phyloP scores from a whole-genome alignment of 2,329 filamentous ascomycete genomes.

The Diplodia intermedia region DNA sequence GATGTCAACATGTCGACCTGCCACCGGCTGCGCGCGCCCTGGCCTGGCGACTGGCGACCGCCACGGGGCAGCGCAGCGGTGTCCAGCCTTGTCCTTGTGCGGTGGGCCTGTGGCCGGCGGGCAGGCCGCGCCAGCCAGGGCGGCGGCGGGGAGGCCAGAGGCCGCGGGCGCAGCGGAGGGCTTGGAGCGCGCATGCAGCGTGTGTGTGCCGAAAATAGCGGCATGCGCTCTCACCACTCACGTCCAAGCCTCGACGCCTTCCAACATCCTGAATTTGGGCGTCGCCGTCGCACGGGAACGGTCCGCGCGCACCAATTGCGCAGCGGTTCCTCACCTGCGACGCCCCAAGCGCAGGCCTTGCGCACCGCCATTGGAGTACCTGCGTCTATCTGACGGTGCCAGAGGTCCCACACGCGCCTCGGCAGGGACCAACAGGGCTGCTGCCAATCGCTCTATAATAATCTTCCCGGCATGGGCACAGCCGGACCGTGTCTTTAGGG shows the following conservation, averaged over 20 bases:
- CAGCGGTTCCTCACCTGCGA: conserved; percentile 8
- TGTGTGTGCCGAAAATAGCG: conserved; percentile 31
- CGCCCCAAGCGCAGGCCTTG: conserved; percentile 11
- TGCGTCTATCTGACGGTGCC: conserved; percentile 26
- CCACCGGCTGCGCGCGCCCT: conserved; percentile 9
- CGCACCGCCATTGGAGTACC: conserved; percentile 32
- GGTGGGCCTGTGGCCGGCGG: conserved; percentile 1
- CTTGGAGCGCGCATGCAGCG: conserved; percentile 18
- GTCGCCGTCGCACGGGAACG: conserved; percentile 32
- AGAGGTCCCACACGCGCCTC: conserved; percentile 18
- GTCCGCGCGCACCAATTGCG: conserved; percentile 28
- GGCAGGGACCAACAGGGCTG: conserved; percentile 19
- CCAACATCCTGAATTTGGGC: conserved; percentile 22
- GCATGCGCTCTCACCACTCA: conserved; percentile 23
- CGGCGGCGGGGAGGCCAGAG: background rate
- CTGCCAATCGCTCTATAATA: conserved; percentile 31
- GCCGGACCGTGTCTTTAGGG: conserved; percentile 30
- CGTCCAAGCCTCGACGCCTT: conserved; percentile 32
- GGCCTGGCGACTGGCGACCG: background rate
- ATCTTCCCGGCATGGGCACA: conserved; percentile 31
- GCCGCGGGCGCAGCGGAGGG: conserved; percentile 22
- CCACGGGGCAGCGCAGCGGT: conserved; percentile 12
- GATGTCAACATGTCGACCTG: conserved; percentile 19
- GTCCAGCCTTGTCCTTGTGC: background rate
- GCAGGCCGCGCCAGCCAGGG: background rate